Evolutionary conservation across 352 stramenopile genomes (phyloP), one percentile per base, ranked within the genome.

Genomic region (Globisporangium recalcitrans): DNA sequence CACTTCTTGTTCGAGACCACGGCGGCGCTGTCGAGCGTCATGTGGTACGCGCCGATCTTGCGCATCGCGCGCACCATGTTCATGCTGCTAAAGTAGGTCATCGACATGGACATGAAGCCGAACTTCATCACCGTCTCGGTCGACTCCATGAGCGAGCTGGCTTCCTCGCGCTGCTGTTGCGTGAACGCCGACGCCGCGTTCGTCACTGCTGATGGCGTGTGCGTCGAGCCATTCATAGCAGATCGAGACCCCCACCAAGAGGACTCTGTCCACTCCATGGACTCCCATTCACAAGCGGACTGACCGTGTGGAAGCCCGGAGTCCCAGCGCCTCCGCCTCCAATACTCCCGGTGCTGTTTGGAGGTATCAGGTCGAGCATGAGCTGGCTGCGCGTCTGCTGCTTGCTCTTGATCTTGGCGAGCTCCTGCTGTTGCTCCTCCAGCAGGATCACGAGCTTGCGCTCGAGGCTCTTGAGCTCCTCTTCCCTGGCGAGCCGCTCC

Each of bases 111-210:
- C 93, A 98, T 98, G 74, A 98, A 98, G 32, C 95, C 95, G 68
- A 98, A 98, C 75, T 98, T 98, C 95, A 98, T 98, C 78, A 98
- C 94, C 21, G 91, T 97, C 80, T 98, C 95, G 16, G 95, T 98
- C 22, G 88, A 97, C 68, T 98, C 87, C 86, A 98, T 98, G 27
- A 98, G 81, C 19, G 83, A 77, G 27, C 87, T 84, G 5, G 86
- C 87, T 62, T 98, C 87, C 46, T 97, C 79, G 31, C 91, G 90
- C 71, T 98, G 90, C 58, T 96, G 76, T 32, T 77, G 66, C 32
- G 79, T 84, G 51, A 86, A 86, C 5, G 74, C 75, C 44, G 69
- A 77, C 0, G 61, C 40, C 6, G 69, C 31, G 22, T 76, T 70
- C 6, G 21, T 11, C 0, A 56, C 69, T 10, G 69, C 36, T 14